Conservation (phyloP, 805 yeast species). For the Wickerhamiella spandovensis region DNA sequence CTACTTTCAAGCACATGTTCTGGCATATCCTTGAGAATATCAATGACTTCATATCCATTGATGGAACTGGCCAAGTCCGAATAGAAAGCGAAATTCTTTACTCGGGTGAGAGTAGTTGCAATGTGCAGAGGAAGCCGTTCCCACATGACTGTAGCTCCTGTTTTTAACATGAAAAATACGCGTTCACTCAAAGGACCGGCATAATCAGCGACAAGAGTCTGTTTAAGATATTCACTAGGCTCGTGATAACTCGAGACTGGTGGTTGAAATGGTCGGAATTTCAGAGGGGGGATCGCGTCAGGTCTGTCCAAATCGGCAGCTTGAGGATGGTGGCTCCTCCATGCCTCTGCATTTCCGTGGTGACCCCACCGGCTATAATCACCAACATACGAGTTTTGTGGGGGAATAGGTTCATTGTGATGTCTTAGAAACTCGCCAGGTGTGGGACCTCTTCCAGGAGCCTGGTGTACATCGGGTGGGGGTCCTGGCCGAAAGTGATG, state of each 20-base stretch:
- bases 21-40: slow-evolving; percentile 19
- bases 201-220: slow-evolving; percentile 1
- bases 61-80: slow-evolving; percentile 24
- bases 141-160: slow-evolving; percentile 26
- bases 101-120: slow-evolving; percentile 22
- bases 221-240: background rate
- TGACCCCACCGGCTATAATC: too few relatives aligned
- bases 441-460: too few relatives aligned
- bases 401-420: too few relatives aligned
- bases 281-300: background rate
- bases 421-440: too few relatives aligned
- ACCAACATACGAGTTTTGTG: too few relatives aligned
- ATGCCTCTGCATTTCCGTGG: background rate
- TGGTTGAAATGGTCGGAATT: background rate
- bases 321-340: background rate
- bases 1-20: slow-evolving; percentile 9
- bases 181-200: slow-evolving; percentile 1
- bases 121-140: slow-evolving; percentile 26
- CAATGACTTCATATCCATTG: slow-evolving; percentile 24
- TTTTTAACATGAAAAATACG: slow-evolving; percentile 25
- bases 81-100: slow-evolving; percentile 24
- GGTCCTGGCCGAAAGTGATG: too few relatives aligned
- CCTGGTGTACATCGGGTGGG: too few relatives aligned
- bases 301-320: background rate
- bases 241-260: background rate